Evolutionary conservation across 2,329 filamentous ascomycete species (phyloP).

Genomic region (Rutstroemia sydowiana): DNA sequence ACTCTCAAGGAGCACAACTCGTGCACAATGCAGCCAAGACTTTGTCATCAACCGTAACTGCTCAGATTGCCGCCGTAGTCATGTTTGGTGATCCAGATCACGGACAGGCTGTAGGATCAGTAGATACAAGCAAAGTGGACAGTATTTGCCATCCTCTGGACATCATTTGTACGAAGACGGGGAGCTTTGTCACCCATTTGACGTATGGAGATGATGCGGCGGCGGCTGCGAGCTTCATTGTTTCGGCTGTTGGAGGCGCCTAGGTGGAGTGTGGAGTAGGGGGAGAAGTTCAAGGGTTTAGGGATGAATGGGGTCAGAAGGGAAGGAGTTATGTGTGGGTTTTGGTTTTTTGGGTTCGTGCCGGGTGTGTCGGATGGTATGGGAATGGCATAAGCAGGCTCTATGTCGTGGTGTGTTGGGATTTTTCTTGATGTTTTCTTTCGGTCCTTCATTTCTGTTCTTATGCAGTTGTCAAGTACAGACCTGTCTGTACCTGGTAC

Average conservation of each 20-base stretch:
- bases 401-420: too few species aligned
- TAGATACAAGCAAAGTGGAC: background rate
- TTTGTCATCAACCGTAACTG: conserved; percentile 24
- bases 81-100: conserved; percentile 38
- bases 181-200: conserved; percentile 24
- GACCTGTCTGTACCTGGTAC: too few species aligned
- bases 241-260: background rate
- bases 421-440: too few species aligned
- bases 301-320: too few species aligned
- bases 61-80: conserved; percentile 33
- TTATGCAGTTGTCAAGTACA: too few species aligned
- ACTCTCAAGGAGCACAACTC: conserved; percentile 37
- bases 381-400: too few species aligned
- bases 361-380: too few species aligned
- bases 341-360: too few species aligned
- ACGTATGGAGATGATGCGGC: conserved; percentile 33
- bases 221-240: conserved; percentile 33
- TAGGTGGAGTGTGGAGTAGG: background rate
- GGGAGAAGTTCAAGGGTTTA: too few species aligned
- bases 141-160: conserved; percentile 11
- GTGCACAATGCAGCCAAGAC: conserved; percentile 34
- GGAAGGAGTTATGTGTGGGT: too few species aligned
- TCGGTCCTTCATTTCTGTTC: too few species aligned
- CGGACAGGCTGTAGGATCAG: background rate
- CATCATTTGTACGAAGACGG: background rate